A percentile compares a stretch with the other conserved stretches of the same genome.
Conservation (phyloP, 768 basidiomycete genomes). For the Suillus cothurnatus region DNA sequence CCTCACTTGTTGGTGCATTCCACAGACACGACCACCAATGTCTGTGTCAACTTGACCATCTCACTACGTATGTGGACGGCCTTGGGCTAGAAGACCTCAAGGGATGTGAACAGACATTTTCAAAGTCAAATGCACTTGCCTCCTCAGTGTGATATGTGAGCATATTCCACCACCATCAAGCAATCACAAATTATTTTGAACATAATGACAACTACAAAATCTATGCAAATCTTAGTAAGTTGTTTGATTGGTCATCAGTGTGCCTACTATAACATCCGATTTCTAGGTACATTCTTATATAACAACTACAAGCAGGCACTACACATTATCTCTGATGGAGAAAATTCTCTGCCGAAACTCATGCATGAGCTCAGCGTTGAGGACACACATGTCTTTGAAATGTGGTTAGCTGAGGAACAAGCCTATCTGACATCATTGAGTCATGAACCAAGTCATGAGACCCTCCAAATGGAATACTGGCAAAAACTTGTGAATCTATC, state of each 20-base stretch:
- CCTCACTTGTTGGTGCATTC: constrained; percentile 19
- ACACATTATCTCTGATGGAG: too few species aligned
- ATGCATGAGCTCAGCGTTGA: too few species aligned
- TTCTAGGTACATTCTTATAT: too few species aligned
- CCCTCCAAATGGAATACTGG: constrained; percentile 19
- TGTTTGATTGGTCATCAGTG: too few species aligned
- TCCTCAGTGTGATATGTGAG: constrained; percentile 14
- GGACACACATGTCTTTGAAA: too few species aligned
- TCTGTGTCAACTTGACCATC: constrained; percentile 21
- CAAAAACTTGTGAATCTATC: constrained; percentile 10
- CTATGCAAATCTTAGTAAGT: constrained; percentile 7
- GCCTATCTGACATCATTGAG: too few species aligned
- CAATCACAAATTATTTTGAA: not conserved
- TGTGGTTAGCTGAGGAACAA: too few species aligned
- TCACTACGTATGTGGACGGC: constrained; percentile 19
- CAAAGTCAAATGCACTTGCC: constrained; percentile 20
- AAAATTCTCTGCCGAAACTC: too few species aligned
- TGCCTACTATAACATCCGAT: too few species aligned
- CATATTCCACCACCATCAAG: constrained; percentile 24
- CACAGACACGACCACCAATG: constrained; percentile 28
- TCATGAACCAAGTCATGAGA: constrained; percentile 13
- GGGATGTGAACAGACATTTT: constrained; percentile 21
- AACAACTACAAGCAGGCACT: too few species aligned
- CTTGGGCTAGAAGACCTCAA: constrained; percentile 25
- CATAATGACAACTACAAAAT: not conserved